phyloP scores from a whole-genome alignment of 108 stramenopile species.

The Mediolabrus comicus region DNA sequence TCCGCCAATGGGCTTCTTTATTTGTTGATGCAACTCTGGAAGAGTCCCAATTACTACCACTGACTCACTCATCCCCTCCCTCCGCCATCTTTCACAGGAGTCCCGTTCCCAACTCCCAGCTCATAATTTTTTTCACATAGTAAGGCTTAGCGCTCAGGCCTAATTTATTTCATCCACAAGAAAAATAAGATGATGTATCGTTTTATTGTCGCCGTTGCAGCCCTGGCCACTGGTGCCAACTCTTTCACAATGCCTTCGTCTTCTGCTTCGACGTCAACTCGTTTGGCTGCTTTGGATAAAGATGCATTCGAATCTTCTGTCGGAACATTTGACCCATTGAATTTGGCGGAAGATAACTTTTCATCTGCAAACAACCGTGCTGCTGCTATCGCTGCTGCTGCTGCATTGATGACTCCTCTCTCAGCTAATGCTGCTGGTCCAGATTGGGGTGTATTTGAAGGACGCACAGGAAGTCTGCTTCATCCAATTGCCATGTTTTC shows the following conservation, averaged over 20 bases:
- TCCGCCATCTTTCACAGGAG: no score
- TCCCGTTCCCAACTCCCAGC: no score
- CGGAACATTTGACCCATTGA: conserved; percentile 1
- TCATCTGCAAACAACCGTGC: neutral
- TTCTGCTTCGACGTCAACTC: neutral
- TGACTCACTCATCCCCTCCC: no score
- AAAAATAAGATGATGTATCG: neutral
- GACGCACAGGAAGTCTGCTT: conserved; percentile 74
- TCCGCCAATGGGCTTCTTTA: no score
- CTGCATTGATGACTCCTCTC: conserved; percentile 15
- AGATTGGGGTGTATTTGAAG: conserved; percentile 76
- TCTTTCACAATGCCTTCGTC: conserved; percentile 1
- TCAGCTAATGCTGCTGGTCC: conserved; percentile 50
- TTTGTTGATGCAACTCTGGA: no score
- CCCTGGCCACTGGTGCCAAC: neutral
- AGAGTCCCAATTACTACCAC: no score
- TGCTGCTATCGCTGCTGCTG: conserved; percentile 18
- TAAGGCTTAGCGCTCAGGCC: no score
- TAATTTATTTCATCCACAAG: no score
- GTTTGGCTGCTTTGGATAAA: conserved; percentile 2
- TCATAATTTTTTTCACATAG: no score
- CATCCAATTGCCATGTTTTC: conserved; percentile 89
- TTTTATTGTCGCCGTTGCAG: neutral
- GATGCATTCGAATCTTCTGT: neutral
- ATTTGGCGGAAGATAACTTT: conserved; percentile 1